Conservation (phyloP, 2,329 filamentous ascomycete species). For the Sphaceloma murrayae region DNA sequence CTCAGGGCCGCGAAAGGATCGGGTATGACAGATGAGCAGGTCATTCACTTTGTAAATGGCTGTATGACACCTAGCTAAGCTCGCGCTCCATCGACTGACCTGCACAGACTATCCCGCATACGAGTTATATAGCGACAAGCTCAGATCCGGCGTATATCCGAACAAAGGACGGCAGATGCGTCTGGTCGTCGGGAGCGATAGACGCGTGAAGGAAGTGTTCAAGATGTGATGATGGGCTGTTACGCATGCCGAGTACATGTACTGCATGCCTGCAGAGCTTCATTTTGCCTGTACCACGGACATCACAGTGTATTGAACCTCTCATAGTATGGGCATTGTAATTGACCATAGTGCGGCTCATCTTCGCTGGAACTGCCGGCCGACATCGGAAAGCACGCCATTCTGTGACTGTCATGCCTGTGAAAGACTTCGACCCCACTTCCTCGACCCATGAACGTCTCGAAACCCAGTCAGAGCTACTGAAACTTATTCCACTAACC, state of each 20-base stretch:
- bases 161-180: slow-evolving; percentile 40
- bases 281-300: no score
- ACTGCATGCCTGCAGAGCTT: not conserved
- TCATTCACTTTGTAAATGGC: slow-evolving; percentile 63
- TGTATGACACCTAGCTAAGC: slow-evolving; percentile 36
- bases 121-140: slow-evolving; percentile 44
- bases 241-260: no score
- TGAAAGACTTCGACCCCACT: no score
- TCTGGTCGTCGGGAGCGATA: slow-evolving; percentile 41
- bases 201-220: slow-evolving; percentile 28
- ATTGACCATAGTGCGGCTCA: no score
- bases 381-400: not conserved
- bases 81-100: not conserved
- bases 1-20: slow-evolving; percentile 56
- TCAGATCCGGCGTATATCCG: slow-evolving; percentile 42
- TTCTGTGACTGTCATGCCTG: no score
- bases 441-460: not conserved
- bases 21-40: slow-evolving; percentile 76
- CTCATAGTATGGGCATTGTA: no score
- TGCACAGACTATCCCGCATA: slow-evolving; percentile 43
- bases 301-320: no score
- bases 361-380: no score
- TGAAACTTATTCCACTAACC: no score
- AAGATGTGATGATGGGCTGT: no score
- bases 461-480: no score